Percentiles rank a stretch among this genome's conserved stretches.
These are phyloP conservation scores for Psilocybe mexicana DNA, from an alignment of 1,284 basidiomycete genomes.

Conservation along the genomic window DNA sequence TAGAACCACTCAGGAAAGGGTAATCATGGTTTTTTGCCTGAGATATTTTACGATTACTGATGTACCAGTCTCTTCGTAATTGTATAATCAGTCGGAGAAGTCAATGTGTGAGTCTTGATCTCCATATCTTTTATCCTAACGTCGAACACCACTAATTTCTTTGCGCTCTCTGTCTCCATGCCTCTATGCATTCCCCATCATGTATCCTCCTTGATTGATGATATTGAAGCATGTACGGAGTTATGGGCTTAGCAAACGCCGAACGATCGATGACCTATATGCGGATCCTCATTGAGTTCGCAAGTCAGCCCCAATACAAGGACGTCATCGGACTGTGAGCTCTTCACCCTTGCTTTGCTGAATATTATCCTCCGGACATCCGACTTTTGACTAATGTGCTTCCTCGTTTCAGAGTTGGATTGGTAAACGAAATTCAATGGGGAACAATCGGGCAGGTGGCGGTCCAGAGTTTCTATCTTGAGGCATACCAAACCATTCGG, in stretches of 20 bases:
- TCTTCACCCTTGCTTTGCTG: constrained; percentile 3
- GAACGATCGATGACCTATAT: constrained; percentile 80
- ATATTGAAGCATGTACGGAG: constrained; percentile 40
- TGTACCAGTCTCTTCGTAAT: constrained; percentile 8
- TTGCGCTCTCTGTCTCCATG: constrained; percentile 10
- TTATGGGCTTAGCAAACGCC: constrained; percentile 66
- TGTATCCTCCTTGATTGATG: constrained; percentile 12
- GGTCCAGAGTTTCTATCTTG: constrained; percentile 56
- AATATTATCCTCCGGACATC: background rate
- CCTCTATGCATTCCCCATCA: constrained; percentile 7
- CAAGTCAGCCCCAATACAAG: constrained; percentile 74
- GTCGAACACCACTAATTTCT: constrained; percentile 17
- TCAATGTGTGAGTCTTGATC: constrained; percentile 41
- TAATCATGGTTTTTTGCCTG: constrained; percentile 18
- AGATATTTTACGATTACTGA: constrained; percentile 13
- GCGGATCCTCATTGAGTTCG: constrained; percentile 75
- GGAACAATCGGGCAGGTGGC: constrained; percentile 49
- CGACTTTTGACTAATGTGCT: constrained; percentile 2
- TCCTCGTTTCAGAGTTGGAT: constrained; percentile 39
- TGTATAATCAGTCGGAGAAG: constrained; percentile 33
- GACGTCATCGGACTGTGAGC: constrained; percentile 71
- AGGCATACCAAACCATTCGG: constrained; percentile 71
- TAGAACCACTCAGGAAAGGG: constrained; percentile 49
- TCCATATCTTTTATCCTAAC: constrained; percentile 7
- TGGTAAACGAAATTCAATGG: constrained; percentile 65